Evolutionary conservation across 495 filamentous ascomycete genomes (phyloP), one percentile per base, ranked within the genome.

Genomic region (Penicillium malachiteum): DNA sequence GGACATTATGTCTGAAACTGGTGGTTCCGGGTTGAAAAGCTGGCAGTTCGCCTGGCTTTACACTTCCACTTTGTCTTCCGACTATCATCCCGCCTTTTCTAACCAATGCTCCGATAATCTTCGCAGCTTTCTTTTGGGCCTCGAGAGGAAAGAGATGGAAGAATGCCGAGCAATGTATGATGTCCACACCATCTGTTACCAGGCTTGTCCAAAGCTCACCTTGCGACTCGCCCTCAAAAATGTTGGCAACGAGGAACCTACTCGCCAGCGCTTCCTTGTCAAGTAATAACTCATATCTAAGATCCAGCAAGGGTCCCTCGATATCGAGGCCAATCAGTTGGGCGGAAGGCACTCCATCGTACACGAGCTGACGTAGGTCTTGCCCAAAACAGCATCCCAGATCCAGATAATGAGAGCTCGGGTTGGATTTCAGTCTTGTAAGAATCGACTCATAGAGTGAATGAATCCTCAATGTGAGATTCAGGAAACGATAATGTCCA

Each of bases 281-380:
- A 1, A 62, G 48, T 54, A 83, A 84, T 1, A 83, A 65, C 5
- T 79, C 73, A 48, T 72, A 80, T 1, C 77, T 78, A 1, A 83
- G 58, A 1, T 76, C 65, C 38, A 84, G 70, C 54, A 81, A 79
- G 16, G 71, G 67, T 7, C 64, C 45, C 12, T 70, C 52, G 7
- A 81, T 56, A 44, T 85, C 80, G 9, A 68, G 64, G n/a, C 77
- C 81, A 58, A 71, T 73, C 30, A 81, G 57, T 5, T 76, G 71
- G 0, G 53, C 37, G 0, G 67, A 53, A 0, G 65, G 70, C 0
- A 64, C 79, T 1, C 82, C 79, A 50, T 84, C 77, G 33, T 63
- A 63, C 5, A 67, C 63, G 1, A 81, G 66, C 42, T 75, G 64
- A 5, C 78, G 74, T 7, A 79, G 41, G 10, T 75, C 69, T 48